Evolutionary conservation across 73 alveolate species (phyloP).

Genomic region (Tetrahymena malaccensis): DNA sequence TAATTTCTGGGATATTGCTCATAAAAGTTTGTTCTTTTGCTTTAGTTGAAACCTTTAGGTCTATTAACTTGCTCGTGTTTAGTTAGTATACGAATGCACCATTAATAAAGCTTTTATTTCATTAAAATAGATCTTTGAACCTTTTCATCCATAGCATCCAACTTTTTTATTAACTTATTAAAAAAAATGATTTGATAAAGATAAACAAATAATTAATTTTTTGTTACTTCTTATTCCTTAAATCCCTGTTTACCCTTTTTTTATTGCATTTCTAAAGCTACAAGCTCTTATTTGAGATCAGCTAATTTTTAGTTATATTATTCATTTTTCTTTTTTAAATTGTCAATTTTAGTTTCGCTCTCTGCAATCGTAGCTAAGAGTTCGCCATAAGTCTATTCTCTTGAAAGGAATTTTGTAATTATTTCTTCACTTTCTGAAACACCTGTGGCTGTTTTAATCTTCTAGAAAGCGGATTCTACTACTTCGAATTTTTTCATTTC

Average conservation of each 20-base stretch:
- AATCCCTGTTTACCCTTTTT: neutral
- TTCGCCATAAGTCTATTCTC: constrained; percentile 72
- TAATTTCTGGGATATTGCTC: constrained; percentile 8
- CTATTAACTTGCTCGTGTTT: constrained; percentile 6
- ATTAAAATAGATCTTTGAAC: constrained; percentile 31
- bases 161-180: neutral
- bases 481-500: constrained; percentile 68
- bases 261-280: neutral
- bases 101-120: constrained; percentile 15
- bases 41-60: neutral
- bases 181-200: too few species aligned
- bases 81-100: constrained; percentile 23
- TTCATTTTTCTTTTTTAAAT: constrained; percentile 62
- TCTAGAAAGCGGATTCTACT: constrained; percentile 73
- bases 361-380: constrained; percentile 66
- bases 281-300: neutral
- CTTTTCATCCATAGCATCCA: constrained; percentile 23
- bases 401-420: constrained; percentile 66
- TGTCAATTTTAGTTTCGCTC: constrained; percentile 70
- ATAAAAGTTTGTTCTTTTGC: constrained; percentile 15
- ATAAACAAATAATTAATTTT: neutral
- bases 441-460: constrained; percentile 74
- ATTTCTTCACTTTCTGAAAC: constrained; percentile 75
- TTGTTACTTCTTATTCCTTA: neutral
- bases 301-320: constrained; percentile 4